Conservation (phyloP, 805 yeast genomes). For the Spathaspora passalidarum region DNA sequence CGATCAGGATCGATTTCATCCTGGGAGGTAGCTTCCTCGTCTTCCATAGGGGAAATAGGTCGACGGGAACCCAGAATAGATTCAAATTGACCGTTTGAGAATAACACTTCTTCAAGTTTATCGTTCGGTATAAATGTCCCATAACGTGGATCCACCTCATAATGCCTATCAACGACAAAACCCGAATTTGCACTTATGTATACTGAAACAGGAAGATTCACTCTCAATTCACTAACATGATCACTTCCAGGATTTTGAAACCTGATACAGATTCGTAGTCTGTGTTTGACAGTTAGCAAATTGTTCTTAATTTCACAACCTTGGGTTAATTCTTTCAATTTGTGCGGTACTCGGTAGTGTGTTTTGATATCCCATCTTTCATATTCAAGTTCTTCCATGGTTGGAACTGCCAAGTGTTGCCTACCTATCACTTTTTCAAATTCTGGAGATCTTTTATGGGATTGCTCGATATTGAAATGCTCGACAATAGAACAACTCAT, state of each 20-base stretch:
- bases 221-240: conserved; percentile 49
- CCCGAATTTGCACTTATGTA: conserved; percentile 42
- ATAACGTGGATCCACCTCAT: conserved; percentile 26
- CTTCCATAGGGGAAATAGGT: neutral
- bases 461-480: conserved; percentile 26
- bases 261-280: conserved; percentile 42
- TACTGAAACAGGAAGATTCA: conserved; percentile 47
- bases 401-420: conserved; percentile 21
- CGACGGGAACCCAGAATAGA: neutral
- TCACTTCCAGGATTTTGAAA: conserved; percentile 48
- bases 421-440: conserved; percentile 31
- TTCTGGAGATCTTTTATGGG: conserved; percentile 38
- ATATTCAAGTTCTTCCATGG: conserved; percentile 14
- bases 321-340: conserved; percentile 40
- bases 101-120: conserved; percentile 25
- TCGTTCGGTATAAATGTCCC: conserved; percentile 23
- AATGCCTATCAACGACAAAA: conserved; percentile 31
- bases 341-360: conserved; percentile 37
- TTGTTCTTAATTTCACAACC: conserved; percentile 39
- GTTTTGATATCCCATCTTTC: conserved; percentile 50
- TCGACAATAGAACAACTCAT: conserved; percentile 23
- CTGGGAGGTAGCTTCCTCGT: conserved; percentile 10
- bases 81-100: conserved; percentile 10
- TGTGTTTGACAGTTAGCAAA: conserved; percentile 44
- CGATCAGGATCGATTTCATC: conserved; percentile 18